phyloP scores from a whole-genome alignment of 768 basidiomycete species.

The Boletus sp. region DNA sequence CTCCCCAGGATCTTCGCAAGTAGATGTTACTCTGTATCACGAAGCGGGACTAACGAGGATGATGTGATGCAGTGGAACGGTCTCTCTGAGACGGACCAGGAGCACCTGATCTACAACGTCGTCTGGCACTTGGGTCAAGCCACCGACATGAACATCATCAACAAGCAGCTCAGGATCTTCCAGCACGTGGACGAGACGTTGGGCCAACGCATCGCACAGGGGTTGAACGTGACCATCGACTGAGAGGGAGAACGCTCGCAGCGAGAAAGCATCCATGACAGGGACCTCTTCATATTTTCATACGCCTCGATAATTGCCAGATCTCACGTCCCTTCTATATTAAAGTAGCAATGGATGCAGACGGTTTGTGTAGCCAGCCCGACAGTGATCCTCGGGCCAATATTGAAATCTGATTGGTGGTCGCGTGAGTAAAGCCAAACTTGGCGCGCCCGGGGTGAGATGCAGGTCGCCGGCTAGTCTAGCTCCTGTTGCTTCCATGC shows the following conservation, averaged over 20 bases:
- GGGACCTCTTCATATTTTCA: background rate
- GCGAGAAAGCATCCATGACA: background rate
- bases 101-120: slow-evolving; percentile 37
- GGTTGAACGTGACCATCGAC: slow-evolving; percentile 22
- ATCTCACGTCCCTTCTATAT: background rate
- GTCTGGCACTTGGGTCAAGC: slow-evolving; percentile 38
- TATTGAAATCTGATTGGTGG: too few relatives aligned
- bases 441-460: too few relatives aligned
- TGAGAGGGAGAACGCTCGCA: background rate
- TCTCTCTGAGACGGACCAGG: slow-evolving; percentile 34
- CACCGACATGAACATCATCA: slow-evolving; percentile 25
- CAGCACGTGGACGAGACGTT: slow-evolving; percentile 36
- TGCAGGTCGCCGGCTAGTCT: background rate
- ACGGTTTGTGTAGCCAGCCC: too few relatives aligned
- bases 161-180: slow-evolving; percentile 35
- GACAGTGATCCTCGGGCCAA: too few relatives aligned
- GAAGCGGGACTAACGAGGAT: background rate
- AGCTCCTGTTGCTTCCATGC: background rate
- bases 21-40: background rate
- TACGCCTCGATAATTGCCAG: background rate
- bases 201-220: slow-evolving; percentile 35
- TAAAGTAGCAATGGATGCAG: background rate
- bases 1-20: slow-evolving; percentile 35
- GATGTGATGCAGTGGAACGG: slow-evolving; percentile 26
- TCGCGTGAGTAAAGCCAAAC: too few relatives aligned